Evolutionary conservation across 1,284 basidiomycete species (phyloP), one percentile per base, ranked within the genome.

Genomic region (Pyrrhoderma lamaoense): DNA sequence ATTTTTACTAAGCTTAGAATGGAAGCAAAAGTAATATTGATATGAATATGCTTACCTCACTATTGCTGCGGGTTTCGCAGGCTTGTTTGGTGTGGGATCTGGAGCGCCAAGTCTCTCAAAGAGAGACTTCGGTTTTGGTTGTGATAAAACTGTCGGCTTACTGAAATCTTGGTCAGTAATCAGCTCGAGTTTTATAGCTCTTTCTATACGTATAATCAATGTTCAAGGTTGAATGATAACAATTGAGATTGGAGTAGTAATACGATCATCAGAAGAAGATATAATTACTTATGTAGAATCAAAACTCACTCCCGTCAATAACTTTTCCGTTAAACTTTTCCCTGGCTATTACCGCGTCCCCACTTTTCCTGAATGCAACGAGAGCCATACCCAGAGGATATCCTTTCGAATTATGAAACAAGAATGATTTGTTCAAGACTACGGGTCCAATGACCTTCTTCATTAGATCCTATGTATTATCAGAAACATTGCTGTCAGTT

Each of bases 321-420:
- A 85, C 75, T 66, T 85, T 85, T 44, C 82, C 81, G 58, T 88
- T 71, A 61, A 85, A 88, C 65, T 82, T 85, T 27, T 66, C 60
- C 25, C 76, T 72, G 9, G 85, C 85, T 42, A 76, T 56, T 1
- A 62, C 65, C 4, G 85, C 85, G 63, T 86, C 82, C 1, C 69
- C 76, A 3, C 73, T 57, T 34, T 79, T 72, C 57, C 78, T 72
- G 60, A 88, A 88, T 0, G 69, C 60, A 2, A 88, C 79, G 16
- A 88, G 65, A 2, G 85, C 85, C 82, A 87, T 86, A 13, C 85
- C 85, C 59, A 83, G 85, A 45, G 84, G 83, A 51, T 70, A 71
- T 0, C 77, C 85, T 58, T 85, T 79, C 2, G 74, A 76, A 63
- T 87, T 88, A 67, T 85, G 82, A 13, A 87, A 72, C 58, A 88